These are phyloP conservation scores for Chaetomium globosum DNA, from an alignment of 2,329 filamentous ascomycete genomes.

Conservation along the genomic window DNA sequence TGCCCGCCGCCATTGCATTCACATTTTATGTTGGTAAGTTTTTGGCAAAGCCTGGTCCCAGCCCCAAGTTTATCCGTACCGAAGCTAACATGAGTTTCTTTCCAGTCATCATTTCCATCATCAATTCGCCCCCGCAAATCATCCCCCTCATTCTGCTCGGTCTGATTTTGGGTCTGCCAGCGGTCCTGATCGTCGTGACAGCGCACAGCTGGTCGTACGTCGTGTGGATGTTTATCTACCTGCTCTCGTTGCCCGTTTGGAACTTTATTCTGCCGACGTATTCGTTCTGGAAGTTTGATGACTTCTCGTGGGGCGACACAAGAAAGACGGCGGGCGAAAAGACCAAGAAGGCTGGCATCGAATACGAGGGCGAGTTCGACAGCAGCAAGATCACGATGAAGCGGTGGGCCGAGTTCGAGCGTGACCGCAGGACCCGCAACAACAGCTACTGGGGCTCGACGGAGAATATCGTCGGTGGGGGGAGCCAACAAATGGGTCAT, in stretches of 20 bases:
- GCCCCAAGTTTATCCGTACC: not conserved
- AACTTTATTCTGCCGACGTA: slow-evolving; percentile 95
- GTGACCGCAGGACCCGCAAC: slow-evolving; percentile 56
- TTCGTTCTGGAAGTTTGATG: slow-evolving; percentile 99
- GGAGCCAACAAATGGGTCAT: slow-evolving; percentile 45
- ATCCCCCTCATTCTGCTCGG: slow-evolving; percentile 88
- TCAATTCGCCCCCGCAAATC: slow-evolving; percentile 73
- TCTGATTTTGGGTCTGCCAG: slow-evolving; percentile 90
- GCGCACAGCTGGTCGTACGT: slow-evolving; percentile 93
- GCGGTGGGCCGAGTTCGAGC: slow-evolving; percentile 95
- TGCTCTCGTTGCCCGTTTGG: slow-evolving; percentile 91
- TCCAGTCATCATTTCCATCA: slow-evolving; percentile 81
- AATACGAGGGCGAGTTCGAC: slow-evolving; percentile 94
- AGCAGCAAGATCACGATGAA: slow-evolving; percentile 99
- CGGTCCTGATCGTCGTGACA: slow-evolving; percentile 86
- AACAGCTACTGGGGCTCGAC: slow-evolving; percentile 56
- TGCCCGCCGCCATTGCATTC: slow-evolving; percentile 94
- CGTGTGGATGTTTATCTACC: slow-evolving; percentile 95
- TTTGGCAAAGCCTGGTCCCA: not conserved
- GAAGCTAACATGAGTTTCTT: slow-evolving; percentile 7
- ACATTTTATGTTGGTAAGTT: slow-evolving; percentile 91
- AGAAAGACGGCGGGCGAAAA: slow-evolving; percentile 91
- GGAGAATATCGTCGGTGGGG: slow-evolving; percentile 53
- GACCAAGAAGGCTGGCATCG: slow-evolving; percentile 81
- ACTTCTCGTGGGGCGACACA: slow-evolving; percentile 99